phyloP scores from a whole-genome alignment of 345 rosid species.

The Mallotus nudiflorus region DNA sequence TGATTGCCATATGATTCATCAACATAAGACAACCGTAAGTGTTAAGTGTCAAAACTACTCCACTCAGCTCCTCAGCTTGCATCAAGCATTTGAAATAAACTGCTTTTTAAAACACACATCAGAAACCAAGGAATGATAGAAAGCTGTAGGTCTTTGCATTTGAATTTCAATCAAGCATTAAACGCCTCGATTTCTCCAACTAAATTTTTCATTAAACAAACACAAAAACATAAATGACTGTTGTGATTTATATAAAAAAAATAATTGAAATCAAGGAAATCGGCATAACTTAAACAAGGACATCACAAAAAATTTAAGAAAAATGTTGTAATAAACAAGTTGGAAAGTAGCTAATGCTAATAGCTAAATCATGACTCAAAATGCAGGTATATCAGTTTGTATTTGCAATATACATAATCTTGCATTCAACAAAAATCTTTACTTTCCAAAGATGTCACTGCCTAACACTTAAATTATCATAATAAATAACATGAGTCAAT shows the following conservation, averaged over 20 bases:
- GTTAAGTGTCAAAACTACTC: not conserved
- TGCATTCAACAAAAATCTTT: not conserved
- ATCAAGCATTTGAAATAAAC: constrained; percentile 1
- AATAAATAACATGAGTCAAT: not conserved
- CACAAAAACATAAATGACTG: not conserved
- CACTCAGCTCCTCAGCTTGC: not conserved
- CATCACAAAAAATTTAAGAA: not conserved
- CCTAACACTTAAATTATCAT: not conserved
- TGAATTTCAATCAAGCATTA: not conserved
- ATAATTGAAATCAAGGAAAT: not conserved
- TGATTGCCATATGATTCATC: not conserved
- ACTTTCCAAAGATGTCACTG: no score
- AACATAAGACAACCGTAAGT: not conserved
- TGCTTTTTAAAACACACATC: not conserved
- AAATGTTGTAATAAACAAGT: no score
- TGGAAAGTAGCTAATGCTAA: not conserved
- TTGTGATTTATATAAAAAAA: not conserved
- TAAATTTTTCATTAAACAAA: not conserved
- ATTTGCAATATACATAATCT: not conserved
- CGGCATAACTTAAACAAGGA: not conserved
- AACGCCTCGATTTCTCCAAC: not conserved
- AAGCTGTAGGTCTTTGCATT: not conserved
- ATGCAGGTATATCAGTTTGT: not conserved
- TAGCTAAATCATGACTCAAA: not conserved
- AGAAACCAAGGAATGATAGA: not conserved